phyloP scores from a whole-genome alignment of 148 eudicot species.

The Fagopyrum esculentum region DNA sequence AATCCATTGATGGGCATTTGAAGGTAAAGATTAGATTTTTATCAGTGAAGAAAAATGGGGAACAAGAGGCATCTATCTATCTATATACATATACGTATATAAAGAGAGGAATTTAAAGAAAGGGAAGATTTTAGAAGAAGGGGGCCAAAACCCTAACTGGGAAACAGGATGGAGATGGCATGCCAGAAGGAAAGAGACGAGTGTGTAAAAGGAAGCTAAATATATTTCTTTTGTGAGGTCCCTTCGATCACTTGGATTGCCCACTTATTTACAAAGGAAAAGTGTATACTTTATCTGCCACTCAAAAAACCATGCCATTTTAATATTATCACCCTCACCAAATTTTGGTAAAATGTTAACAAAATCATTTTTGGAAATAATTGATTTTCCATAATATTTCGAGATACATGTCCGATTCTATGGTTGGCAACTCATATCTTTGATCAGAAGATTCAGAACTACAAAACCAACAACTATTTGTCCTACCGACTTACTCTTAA shows the following conservation, averaged over 20 bases:
- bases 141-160: conserved; percentile 1
- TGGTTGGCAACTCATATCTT: too few species aligned
- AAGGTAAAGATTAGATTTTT: background rate
- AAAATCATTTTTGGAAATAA: background rate
- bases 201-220: background rate
- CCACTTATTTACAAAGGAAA: background rate
- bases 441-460: too few species aligned
- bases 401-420: background rate
- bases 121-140: background rate
- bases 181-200: conserved; percentile 10
- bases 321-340: background rate
- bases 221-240: background rate
- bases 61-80: background rate
- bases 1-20: background rate
- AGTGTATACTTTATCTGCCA: conserved; percentile 6
- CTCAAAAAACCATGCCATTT: background rate
- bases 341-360: background rate
- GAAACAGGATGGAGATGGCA: conserved; percentile 14
- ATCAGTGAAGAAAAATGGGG: background rate
- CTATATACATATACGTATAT: too few species aligned
- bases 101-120: background rate
- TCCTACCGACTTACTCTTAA: too few species aligned
- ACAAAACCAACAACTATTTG: too few species aligned
- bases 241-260: background rate
- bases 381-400: background rate